Conservation (phyloP, 2,329 filamentous ascomycete genomes). For the Aspergillus hortae region DNA sequence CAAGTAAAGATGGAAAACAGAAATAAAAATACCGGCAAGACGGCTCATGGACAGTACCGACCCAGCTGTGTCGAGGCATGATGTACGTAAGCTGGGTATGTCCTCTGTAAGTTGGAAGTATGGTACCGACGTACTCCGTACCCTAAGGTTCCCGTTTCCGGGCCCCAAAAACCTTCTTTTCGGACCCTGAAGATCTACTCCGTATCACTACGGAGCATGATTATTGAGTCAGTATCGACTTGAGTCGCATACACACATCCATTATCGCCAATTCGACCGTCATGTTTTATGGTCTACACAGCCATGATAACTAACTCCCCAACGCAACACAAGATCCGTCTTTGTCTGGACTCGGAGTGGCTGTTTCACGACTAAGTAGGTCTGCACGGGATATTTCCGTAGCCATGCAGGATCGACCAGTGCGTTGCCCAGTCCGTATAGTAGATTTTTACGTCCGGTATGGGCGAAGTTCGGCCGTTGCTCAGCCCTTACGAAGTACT, state of each 20-base stretch:
- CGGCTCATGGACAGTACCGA: background rate
- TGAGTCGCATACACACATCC: too few relatives aligned
- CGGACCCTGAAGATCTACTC: constrained; percentile 9
- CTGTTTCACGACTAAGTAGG: constrained; percentile 1
- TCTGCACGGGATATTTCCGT: constrained; percentile 4
- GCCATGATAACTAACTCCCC: too few relatives aligned
- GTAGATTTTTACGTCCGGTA: background rate
- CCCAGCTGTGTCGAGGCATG: too few relatives aligned
- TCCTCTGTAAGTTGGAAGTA: too few relatives aligned
- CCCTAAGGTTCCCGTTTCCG: background rate
- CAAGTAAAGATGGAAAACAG: background rate
- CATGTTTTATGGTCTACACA: too few relatives aligned
- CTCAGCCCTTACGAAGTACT: too few relatives aligned
- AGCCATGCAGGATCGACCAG: background rate
- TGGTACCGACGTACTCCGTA: background rate
- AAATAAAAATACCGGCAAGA: background rate
- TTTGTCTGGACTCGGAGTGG: background rate
- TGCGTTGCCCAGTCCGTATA: background rate
- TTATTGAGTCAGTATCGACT: background rate
- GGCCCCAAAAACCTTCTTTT: constrained; percentile 8
- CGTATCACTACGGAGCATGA: too few relatives aligned
- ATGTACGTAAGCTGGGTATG: background rate
- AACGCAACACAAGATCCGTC: too few relatives aligned
- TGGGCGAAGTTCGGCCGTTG: background rate
- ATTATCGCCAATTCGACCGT: too few relatives aligned